phyloP scores from a whole-genome alignment of 2,329 filamentous ascomycete species.

The Coniosporium tulheliwenetii region DNA sequence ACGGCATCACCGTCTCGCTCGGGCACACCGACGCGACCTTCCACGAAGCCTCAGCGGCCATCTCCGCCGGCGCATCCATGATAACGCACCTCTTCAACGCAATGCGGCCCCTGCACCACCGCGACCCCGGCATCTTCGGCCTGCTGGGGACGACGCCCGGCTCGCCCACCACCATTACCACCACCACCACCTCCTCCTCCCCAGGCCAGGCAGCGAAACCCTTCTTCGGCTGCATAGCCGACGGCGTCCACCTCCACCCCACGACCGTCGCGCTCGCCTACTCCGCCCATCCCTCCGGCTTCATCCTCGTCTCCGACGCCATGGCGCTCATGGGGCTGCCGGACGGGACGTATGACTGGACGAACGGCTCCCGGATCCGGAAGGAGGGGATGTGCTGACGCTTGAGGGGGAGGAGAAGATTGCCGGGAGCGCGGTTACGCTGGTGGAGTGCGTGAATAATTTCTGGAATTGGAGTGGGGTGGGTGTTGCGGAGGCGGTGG shows the following conservation, averaged over 20 bases:
- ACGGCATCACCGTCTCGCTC: constrained; percentile 61
- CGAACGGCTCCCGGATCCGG: constrained; percentile 50
- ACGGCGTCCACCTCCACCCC: constrained; percentile 80
- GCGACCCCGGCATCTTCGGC: constrained; percentile 81
- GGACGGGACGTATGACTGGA: constrained; percentile 77
- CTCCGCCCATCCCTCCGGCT: constrained; percentile 68
- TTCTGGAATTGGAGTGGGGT: constrained; percentile 62
- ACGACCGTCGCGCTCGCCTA: constrained; percentile 81
- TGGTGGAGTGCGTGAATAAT: constrained; percentile 74
- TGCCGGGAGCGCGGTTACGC: constrained; percentile 49
- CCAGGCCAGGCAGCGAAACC: constrained; percentile 35
- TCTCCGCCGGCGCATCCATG: constrained; percentile 67
- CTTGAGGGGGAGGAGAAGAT: constrained; percentile 60
- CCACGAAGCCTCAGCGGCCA: constrained; percentile 58
- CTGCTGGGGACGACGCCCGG: constrained; percentile 49
- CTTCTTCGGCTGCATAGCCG: constrained; percentile 78
- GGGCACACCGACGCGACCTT: constrained; percentile 82
- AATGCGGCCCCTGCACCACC: constrained; percentile 80
- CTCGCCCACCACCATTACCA: constrained; percentile 3
- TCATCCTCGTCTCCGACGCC: constrained; percentile 82
- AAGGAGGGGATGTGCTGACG: constrained; percentile 59
- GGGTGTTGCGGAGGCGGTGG: constrained; percentile 50
- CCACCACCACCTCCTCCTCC: constrained; percentile 15
- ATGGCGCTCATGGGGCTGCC: constrained; percentile 77
- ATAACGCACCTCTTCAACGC: constrained; percentile 91